Base-by-base conservation (phyloP, 176 grass and related monocot genomes). In the Thinopyrum elongatum region DNA sequence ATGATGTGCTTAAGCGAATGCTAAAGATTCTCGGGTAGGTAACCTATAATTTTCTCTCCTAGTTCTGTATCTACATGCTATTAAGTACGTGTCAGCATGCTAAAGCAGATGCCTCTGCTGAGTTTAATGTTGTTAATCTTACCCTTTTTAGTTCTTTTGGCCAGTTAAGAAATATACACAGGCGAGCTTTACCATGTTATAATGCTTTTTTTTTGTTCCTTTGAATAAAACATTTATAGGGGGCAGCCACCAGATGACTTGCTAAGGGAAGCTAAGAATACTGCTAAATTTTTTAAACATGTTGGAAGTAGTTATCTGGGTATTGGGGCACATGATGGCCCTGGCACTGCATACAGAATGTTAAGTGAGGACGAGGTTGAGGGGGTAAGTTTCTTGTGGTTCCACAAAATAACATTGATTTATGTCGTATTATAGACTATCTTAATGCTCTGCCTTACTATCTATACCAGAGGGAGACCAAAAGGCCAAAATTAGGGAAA, bases 1-100 rank as follows among this genome's bases (percentile, higher is more conserved):
- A 91, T 78, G 97, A 99, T 87, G 89, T 99, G 23, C 92, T 99
- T 65, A 90, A 93, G 58, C 85, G 97, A 30, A 97, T 99, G 97
- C 83, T 89, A 59, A 86, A 85, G 57, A 94, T 92, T 89, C 97
- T 99, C 1, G 80, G 90, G 97, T 92, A 99, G 80, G 81, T 81
- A 38, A 60, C 58, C 46, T 69, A 34, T 31, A 84, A 42, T 47
- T 61, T 70, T 79, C 15, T 46, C 23, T 79, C 27, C 34, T 35
- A 26, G 53, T n/a, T 88, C 72, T 90, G 30, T 41, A 69, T 85
- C 71, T 71, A 25, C 76, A 65, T 46, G 25, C 66, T 73, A 14
- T 65, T 22, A 74, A 82, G 39, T 76, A 68, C 41, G 65, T 69
- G n/a, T 22, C 7, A 62, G 17, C 22, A 26, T 76, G 38, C 31